phyloP scores from a whole-genome alignment of 257 asterid genomes.

The Mentha longifolia region DNA sequence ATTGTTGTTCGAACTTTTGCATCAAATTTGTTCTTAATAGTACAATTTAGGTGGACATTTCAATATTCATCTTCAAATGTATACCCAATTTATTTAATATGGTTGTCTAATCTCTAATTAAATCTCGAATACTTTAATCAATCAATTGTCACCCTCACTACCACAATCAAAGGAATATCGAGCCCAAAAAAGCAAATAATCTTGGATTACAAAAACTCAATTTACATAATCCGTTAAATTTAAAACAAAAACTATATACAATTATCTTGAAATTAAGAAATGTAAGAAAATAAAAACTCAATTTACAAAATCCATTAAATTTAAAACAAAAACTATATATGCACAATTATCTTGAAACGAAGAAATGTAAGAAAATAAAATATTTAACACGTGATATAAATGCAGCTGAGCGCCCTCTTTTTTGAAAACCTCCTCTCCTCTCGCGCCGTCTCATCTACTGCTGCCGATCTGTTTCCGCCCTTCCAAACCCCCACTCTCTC shows the following conservation, averaged over 20 bases:
- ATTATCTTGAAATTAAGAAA: not conserved
- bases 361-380: not conserved
- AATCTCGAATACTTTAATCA: not conserved
- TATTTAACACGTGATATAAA: slow-evolving; percentile 34
- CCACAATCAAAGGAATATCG: not conserved
- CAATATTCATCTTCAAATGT: not conserved
- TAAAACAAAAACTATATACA: no score
- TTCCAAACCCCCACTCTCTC: slow-evolving; percentile 30
- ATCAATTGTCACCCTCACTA: not conserved
- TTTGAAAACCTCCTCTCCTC: slow-evolving; percentile 51
- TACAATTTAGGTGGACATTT: not conserved
- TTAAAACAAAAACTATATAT: no score
- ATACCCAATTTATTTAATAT: not conserved
- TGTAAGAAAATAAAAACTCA: not conserved
- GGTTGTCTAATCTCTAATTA: not conserved
- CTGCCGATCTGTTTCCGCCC: slow-evolving; percentile 53
- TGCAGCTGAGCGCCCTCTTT: slow-evolving; percentile 38
- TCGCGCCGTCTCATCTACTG: slow-evolving; percentile 56
- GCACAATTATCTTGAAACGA: not conserved
- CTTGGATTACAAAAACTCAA: no score
- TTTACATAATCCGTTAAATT: no score
- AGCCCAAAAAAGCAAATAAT: not conserved
- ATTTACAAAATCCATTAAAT: no score
- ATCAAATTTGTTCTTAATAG: not conserved
- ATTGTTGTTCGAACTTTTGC: not conserved